Evolutionary conservation across 305 asterid genomes (phyloP).

Genomic region (Coffea humblotiana): DNA sequence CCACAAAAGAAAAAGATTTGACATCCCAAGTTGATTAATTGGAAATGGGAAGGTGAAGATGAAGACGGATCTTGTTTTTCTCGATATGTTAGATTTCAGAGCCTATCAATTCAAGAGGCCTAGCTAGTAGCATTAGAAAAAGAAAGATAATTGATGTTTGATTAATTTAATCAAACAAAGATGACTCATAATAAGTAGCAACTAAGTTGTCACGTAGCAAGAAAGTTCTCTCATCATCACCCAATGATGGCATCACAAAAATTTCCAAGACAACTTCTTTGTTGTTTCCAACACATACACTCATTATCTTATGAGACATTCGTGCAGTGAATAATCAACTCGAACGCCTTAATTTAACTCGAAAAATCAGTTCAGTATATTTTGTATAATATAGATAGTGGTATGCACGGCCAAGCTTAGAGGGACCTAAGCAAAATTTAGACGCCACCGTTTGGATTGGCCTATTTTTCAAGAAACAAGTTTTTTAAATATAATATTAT

Average conservation of each 20-base stretch:
- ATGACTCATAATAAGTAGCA: neutral
- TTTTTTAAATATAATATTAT: no score
- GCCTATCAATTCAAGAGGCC: neutral
- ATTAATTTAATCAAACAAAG: conserved; percentile 4
- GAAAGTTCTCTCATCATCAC: conserved; percentile 20
- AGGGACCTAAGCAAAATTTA: neutral
- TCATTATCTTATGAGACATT: conserved; percentile 14
- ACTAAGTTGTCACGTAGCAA: conserved; percentile 2
- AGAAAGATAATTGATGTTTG: neutral
- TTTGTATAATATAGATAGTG: neutral
- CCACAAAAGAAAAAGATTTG: neutral
- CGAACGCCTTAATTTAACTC: neutral
- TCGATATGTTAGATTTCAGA: neutral
- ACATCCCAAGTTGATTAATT: neutral
- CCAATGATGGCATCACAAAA: conserved; percentile 15
- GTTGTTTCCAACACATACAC: conserved; percentile 18
- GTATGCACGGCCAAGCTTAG: neutral
- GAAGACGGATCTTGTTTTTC: conserved; percentile 4
- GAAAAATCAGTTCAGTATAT: neutral
- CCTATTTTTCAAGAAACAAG: no score
- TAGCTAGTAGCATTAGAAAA: neutral
- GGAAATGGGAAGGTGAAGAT: neutral
- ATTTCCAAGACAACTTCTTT: conserved; percentile 24
- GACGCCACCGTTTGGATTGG: neutral
- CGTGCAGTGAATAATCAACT: conserved; percentile 18